phyloP scores from a whole-genome alignment of 2,329 filamentous ascomycete species.

The Ophiostoma novo-ulmi region DNA sequence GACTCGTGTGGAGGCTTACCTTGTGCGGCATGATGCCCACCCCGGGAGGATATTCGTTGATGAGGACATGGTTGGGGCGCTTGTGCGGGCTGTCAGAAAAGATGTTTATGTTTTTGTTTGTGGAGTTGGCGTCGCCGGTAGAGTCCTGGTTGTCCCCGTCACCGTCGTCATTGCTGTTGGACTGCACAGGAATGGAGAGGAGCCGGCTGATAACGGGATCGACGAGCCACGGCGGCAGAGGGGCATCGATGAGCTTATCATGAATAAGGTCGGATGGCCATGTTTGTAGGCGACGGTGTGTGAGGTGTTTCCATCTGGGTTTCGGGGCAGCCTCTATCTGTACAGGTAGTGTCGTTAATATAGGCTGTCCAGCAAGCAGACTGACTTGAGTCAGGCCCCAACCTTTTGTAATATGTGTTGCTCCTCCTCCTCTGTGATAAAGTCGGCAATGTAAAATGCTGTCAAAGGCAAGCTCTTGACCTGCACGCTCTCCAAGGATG shows the following conservation, averaged over 20 bases:
- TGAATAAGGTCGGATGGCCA: conserved; percentile 80
- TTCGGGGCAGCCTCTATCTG: conserved; percentile 60
- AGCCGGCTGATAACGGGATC: conserved; percentile 62
- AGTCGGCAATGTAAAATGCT: conserved; percentile 82
- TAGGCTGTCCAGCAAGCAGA: background rate
- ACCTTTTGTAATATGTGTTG: conserved; percentile 65
- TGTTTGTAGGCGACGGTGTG: conserved; percentile 84
- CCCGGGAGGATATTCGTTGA: conserved; percentile 85
- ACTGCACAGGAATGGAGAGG: conserved; percentile 43
- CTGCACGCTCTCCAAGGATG: conserved; percentile 46
- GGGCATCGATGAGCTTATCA: conserved; percentile 67
- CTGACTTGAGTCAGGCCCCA: conserved; percentile 18
- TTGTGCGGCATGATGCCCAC: conserved; percentile 98
- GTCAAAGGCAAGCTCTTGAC: conserved; percentile 54
- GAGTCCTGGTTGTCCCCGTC: background rate
- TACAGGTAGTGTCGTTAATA: background rate
- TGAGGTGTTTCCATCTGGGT: conserved; percentile 78
- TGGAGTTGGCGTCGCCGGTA: background rate
- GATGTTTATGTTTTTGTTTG: conserved; percentile 36
- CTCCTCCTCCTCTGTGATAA: conserved; percentile 75
- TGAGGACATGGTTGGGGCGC: conserved; percentile 80
- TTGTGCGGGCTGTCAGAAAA: conserved; percentile 65
- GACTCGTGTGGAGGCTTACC: conserved; percentile 27
- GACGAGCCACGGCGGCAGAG: conserved; percentile 70
- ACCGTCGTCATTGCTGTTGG: background rate